Base-by-base conservation (phyloP, 139 green algal species). In the Spirogloea muscicola region DNA sequence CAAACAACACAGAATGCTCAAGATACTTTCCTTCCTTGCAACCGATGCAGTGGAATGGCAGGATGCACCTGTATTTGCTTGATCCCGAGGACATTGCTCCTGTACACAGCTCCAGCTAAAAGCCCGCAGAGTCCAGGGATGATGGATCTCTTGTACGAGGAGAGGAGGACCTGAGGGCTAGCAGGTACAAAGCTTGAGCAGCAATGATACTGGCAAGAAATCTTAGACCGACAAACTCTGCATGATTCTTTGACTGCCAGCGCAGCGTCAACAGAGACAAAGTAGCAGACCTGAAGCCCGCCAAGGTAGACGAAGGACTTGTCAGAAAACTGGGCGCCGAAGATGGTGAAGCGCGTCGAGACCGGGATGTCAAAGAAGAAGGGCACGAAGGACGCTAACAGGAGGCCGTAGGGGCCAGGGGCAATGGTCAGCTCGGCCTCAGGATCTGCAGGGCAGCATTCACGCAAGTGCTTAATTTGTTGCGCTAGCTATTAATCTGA, bases 231-330 rank as follows among this genome's bases (percentile, higher is more conserved):
- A 36, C 9, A 69, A n/a, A 60, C 16, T 13, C 13, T 38, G 31
- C 13, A 31, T 57, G 29, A 16, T 65, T 65, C 13, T 13, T 65
- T 65, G 18, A 60, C 18, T 61, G 41, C 21, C 18, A 58, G 39
- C 7, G 29, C 58, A 61, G 29, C 10, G 21, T 69, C 18, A 51
- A 7, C 60, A 69, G 27, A 29, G 21, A n/a, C n/a, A 60, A 13
- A 58, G 60, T 39, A 29, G 4, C 68, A 42, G 27, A 79, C 70
- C 73, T 83, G 75, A 25, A 77, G 55, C 4, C 76, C 75, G 2
- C 57, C 59, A 5, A 82, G 37, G n/a, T 80, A 83, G 41, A 83
- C 69, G 43, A 83, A 82, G 16, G 69, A 68, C 42, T 83, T 83
- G 73, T 83, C 75, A 2, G 75, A 76, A 36, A 83, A 36, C 9